Percentiles rank a stretch among this genome's conserved stretches.
These are phyloP conservation scores for Carex pumila DNA, from an alignment of 176 grass and related monocot species.

Conservation along the genomic window DNA sequence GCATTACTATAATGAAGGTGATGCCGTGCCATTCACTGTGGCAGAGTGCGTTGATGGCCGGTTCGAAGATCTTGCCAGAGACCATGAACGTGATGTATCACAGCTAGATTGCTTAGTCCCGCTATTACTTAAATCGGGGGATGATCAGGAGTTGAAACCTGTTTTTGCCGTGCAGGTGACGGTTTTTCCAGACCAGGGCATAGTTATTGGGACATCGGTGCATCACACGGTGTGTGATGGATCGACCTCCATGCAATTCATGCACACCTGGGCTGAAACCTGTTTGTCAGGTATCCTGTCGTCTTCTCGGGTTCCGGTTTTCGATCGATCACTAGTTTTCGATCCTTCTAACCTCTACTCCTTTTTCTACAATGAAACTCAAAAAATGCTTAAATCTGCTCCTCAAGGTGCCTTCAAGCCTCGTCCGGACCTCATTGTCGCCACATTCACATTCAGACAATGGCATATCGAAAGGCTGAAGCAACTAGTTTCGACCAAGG, in stretches of 20 bases:
- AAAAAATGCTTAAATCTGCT: slow-evolving; percentile 8
- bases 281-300: neutral
- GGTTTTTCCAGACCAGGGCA: slow-evolving; percentile 11
- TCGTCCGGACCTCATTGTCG: neutral
- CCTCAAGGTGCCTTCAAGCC: neutral
- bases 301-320: neutral
- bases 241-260: slow-evolving; percentile 26
- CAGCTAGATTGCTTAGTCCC: neutral
- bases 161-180: slow-evolving; percentile 9
- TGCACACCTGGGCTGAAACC: slow-evolving; percentile 36
- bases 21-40: neutral
- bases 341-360: slow-evolving; percentile 33
- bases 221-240: slow-evolving; percentile 28
- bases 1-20: slow-evolving; percentile 7
- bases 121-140: neutral
- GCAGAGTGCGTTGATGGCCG: neutral
- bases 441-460: slow-evolving; percentile 19
- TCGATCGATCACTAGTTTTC: neutral
- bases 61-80: neutral
- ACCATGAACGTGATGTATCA: neutral
- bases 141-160: neutral
- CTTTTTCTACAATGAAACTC: neutral
- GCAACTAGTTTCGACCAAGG: neutral
- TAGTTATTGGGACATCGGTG: slow-evolving; percentile 19
- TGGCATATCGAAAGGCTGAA: slow-evolving; percentile 22